Evolutionary conservation across 306 rosid genomes (phyloP).

Genomic region (Urtica urens): DNA sequence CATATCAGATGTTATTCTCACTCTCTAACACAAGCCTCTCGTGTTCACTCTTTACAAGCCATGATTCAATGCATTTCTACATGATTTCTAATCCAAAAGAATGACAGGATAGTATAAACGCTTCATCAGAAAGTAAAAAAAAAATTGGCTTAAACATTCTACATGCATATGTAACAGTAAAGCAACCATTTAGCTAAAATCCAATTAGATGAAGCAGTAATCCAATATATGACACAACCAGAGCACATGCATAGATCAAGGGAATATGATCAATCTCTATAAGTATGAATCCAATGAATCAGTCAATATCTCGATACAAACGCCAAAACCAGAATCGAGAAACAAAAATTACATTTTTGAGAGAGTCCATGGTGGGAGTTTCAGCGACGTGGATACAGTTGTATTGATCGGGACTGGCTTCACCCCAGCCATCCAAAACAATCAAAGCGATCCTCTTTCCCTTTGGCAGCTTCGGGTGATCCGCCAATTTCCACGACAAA

Average conservation of each 20-base stretch:
- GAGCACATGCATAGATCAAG: neutral
- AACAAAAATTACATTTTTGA: slow-evolving; percentile 39
- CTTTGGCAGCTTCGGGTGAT: slow-evolving; percentile 96
- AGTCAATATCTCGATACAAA: neutral
- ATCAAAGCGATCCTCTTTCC: slow-evolving; percentile 61
- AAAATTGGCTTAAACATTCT: too few relatives aligned
- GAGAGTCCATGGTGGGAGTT: slow-evolving; percentile 91
- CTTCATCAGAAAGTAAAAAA: too few relatives aligned
- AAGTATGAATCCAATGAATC: too few relatives aligned
- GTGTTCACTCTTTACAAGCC: too few relatives aligned
- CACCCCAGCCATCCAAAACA: slow-evolving; percentile 98
- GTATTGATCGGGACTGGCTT: slow-evolving; percentile 56
- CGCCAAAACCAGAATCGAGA: neutral
- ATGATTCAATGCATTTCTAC: too few relatives aligned
- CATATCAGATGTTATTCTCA: too few relatives aligned
- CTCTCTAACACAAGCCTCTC: neutral
- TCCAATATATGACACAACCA: neutral
- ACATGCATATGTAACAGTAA: too few relatives aligned
- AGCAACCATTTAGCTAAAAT: too few relatives aligned
- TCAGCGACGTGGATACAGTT: slow-evolving; percentile 86
- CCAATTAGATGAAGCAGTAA: too few relatives aligned
- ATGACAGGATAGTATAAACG: too few relatives aligned
- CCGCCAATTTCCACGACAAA: slow-evolving; percentile 62
- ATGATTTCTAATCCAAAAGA: too few relatives aligned
- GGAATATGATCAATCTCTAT: too few relatives aligned